Conservation (phyloP, 2,329 filamentous ascomycete genomes). For the Pyricularia sp. region DNA sequence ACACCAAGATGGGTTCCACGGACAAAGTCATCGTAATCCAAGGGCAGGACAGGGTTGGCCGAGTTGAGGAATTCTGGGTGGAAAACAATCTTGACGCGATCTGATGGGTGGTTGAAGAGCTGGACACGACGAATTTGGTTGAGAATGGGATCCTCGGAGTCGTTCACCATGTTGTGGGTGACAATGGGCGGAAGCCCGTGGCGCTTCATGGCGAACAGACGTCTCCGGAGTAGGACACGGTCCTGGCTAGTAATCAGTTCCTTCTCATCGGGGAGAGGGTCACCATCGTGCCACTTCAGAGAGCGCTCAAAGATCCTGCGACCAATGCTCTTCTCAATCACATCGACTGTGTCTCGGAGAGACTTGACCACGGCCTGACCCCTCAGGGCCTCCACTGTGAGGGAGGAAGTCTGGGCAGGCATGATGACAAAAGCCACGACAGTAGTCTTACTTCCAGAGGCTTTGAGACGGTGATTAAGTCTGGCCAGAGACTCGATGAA, state of each 20-base stretch:
- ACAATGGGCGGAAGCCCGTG: slow-evolving; percentile 86
- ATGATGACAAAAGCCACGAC: slow-evolving; percentile 98
- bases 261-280: slow-evolving; percentile 90
- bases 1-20: slow-evolving; percentile 92
- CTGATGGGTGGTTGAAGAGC: slow-evolving; percentile 90
- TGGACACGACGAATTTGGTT: slow-evolving; percentile 95
- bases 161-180: slow-evolving; percentile 97
- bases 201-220: slow-evolving; percentile 95
- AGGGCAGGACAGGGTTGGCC: slow-evolving; percentile 83
- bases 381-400: slow-evolving; percentile 92
- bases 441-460: slow-evolving; percentile 76
- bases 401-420: slow-evolving; percentile 89
- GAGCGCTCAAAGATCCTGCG: slow-evolving; percentile 92
- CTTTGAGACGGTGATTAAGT: slow-evolving; percentile 87
- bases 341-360: slow-evolving; percentile 81
- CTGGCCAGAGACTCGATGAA: slow-evolving; percentile 95
- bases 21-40: slow-evolving; percentile 98
- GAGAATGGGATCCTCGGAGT: slow-evolving; percentile 83
- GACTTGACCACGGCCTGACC: slow-evolving; percentile 98
- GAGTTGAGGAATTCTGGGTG: slow-evolving; percentile 97
- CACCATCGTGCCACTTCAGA: slow-evolving; percentile 90
- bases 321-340: slow-evolving; percentile 87
- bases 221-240: slow-evolving; percentile 80
- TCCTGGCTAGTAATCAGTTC: slow-evolving; percentile 89
- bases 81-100: slow-evolving; percentile 96